These are phyloP conservation scores for Pueraria montana DNA, from an alignment of 306 rosid genomes.

Conservation along the genomic window DNA sequence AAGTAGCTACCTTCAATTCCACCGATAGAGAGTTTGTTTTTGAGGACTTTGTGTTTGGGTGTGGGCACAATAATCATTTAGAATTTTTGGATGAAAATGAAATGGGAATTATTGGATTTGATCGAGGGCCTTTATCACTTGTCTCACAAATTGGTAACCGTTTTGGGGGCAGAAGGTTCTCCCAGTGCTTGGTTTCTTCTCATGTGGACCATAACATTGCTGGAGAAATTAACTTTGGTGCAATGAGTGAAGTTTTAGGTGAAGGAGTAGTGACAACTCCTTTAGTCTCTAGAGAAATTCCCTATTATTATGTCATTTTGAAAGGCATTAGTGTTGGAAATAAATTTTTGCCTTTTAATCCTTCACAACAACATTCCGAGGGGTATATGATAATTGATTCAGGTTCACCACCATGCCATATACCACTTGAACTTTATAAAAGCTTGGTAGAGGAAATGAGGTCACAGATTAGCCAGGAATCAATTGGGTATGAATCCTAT, in stretches of 20 bases:
- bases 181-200: background rate
- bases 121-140: background rate
- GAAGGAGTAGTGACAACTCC: conserved; percentile 51
- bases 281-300: conserved; percentile 36
- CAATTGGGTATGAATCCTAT: background rate
- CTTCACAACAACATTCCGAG: conserved; percentile 15
- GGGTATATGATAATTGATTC: conserved; percentile 53
- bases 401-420: conserved; percentile 46
- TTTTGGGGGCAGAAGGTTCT: background rate
- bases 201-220: background rate
- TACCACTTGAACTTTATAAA: background rate
- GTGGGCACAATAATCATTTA: background rate
- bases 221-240: background rate
- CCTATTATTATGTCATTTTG: conserved; percentile 46
- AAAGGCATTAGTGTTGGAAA: conserved; percentile 53
- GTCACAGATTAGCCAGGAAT: background rate
- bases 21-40: background rate
- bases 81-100: background rate
- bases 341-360: conserved; percentile 42
- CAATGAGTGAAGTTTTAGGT: background rate
- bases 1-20: conserved; percentile 24
- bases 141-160: background rate
- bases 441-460: background rate
- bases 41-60: background rate
- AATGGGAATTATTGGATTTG: background rate